These are phyloP conservation scores for Cenococcum geophilum DNA, from an alignment of 495 filamentous ascomycete genomes.

Conservation along the genomic window DNA sequence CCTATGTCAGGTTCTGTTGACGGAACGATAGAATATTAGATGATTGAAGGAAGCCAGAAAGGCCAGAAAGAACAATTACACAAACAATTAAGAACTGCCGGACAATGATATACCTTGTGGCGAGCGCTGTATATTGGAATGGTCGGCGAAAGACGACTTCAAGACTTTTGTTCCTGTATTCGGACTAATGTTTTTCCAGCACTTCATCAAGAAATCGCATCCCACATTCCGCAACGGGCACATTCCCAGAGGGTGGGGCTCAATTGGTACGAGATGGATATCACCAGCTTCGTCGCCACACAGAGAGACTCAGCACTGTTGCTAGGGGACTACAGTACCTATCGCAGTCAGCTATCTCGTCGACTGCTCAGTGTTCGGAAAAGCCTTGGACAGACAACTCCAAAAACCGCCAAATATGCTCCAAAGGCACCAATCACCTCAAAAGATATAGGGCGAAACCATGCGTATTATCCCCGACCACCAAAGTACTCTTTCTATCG, in stretches of 20 bases:
- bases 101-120: too few species aligned
- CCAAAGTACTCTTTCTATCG: neutral
- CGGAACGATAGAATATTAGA: neutral
- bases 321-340: slow-evolving; percentile 81
- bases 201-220: neutral
- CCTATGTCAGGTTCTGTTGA: neutral
- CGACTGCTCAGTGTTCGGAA: slow-evolving; percentile 77
- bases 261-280: slow-evolving; percentile 85
- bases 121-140: too few species aligned
- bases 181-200: neutral
- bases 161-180: too few species aligned
- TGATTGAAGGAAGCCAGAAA: neutral
- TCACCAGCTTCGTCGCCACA: slow-evolving; percentile 75
- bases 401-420: slow-evolving; percentile 77
- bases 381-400: slow-evolving; percentile 73
- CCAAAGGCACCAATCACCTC: slow-evolving; percentile 64
- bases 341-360: slow-evolving; percentile 71
- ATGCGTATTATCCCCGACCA: slow-evolving; percentile 49
- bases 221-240: neutral
- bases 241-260: neutral
- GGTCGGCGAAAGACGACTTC: too few species aligned
- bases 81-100: too few species aligned
- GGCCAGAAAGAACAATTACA: too few species aligned
- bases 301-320: slow-evolving; percentile 74
- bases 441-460: slow-evolving; percentile 68